Base-by-base conservation (phyloP, 1,139 yeast species). In the Debaryomyces subglobosus region DNA sequence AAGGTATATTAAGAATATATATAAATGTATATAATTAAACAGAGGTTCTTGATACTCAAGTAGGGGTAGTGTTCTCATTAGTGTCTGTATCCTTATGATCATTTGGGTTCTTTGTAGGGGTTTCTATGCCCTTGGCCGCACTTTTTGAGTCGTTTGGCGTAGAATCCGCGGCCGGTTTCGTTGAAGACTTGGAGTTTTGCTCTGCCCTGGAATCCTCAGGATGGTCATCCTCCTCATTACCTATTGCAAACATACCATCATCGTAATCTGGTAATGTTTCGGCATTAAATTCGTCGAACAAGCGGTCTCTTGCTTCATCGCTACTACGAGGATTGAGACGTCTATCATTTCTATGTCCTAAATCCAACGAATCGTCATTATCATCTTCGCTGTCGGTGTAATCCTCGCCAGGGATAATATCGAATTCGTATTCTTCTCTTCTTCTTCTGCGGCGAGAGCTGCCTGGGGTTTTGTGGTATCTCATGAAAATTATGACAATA, bases 371-470 rank as follows among this genome's bases (percentile, higher is more conserved):
- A 45, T 65, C 72, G 35, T 54, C 64, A 2, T 60, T 59, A 39
- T 59, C 62, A 29, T 54, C 55, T 20, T 67, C 72, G 45, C 70
- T 65, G 48, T 71, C 77, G 46, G 62, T 59, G 57, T 77, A 75
- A 54, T 86, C 92, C 58, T 82, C 86, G 1, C 87, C 87, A 15
- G 84, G 84, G 45, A 87, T 86, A 41, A 87, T 85, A 63, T 87
- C 95, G 64, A 87, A 87, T 63, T 87, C 95, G 60, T 82, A 86
- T 52, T 86, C 87, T 49, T 84, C 89, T 53, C 87, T 80, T 68
- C 90, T 79, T 67, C 91, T 78, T 59, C 86, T 78, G 48, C 79
- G 74, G 49, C 83, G 72, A 6, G 73, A 63, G 48, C 73, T 67
- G 21, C 76, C 75, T n/a, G 78, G 78, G 2, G 74, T 67, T 56